Evolutionary conservation across 1,139 yeast genomes (phyloP), one percentile per base, ranked within the genome.

Genomic region (Diutina scorzettiae): DNA sequence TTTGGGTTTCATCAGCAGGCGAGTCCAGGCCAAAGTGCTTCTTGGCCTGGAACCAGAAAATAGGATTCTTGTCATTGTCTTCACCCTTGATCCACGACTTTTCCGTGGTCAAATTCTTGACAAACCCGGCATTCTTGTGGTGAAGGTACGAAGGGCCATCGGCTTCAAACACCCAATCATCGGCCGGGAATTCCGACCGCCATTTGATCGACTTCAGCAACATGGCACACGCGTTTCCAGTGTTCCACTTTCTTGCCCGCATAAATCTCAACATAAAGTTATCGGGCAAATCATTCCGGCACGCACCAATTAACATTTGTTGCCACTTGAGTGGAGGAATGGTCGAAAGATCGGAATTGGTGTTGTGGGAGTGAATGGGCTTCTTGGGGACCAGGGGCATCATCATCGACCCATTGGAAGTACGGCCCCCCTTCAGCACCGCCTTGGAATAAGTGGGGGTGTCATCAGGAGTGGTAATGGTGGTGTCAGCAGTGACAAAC

Each of bases 171-270:
- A 81, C 50, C 44, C 81, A 54, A 17, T 66, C 58, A 51, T 82
- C 86, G 34, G 81, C 81, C 7, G 73, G 66, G 46, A 71, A 78
- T 31, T 54, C 59, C 19, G 60, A 47, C 54, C 94, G 74, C 94
- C 95, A 86, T 47, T 72, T 67, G 51, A 85, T 58, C 21, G 87
- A 76, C 41, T 69, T 62, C 6, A 81, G 72, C 43, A 80, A 55
- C 93, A 83, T 82, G 14, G 67, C 65, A 37, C 81, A 53, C 0
- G 86, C 66, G 48, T 73, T 73, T 47, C 72, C 76, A n/a, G 74
- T 68, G 50, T 81, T 73, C 78, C 83, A 80, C 56, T 82, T 82
- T 54, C 91, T 71, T n/a, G 93, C 93, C 45, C 86, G 66, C 27
- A 80, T 56, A 33, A 47, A 48, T 16, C 49, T 49, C 29, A 49